phyloP scores from a whole-genome alignment of 192 early-diverging fungal species.

The Spinellus fusiger region DNA sequence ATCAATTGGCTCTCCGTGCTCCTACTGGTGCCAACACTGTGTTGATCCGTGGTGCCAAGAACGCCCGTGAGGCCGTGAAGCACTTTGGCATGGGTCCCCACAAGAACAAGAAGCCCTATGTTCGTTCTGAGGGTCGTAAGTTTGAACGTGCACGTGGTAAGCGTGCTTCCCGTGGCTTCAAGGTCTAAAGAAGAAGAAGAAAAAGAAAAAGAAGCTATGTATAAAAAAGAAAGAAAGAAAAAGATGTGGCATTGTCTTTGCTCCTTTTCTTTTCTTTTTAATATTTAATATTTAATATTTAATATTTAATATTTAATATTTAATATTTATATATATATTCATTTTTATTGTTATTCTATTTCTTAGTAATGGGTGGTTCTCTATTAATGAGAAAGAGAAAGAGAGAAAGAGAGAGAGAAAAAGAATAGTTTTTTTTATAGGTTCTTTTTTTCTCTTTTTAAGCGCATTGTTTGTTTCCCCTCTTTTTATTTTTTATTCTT shows the following conservation, averaged over 20 bases:
- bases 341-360: too few relatives aligned
- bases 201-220: neutral
- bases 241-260: neutral
- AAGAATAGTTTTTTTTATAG: neutral
- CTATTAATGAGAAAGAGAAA: too few relatives aligned
- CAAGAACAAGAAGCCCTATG: slow-evolving; percentile 69
- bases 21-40: slow-evolving; percentile 94
- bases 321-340: too few relatives aligned
- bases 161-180: slow-evolving; percentile 98
- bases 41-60: slow-evolving; percentile 93
- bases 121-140: slow-evolving; percentile 99
- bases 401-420: neutral
- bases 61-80: slow-evolving; percentile 96
- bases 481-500: neutral
- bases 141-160: slow-evolving; percentile 99
- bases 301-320: neutral
- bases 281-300: neutral
- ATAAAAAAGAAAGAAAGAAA: slow-evolving; percentile 1
- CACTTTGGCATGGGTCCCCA: slow-evolving; percentile 84
- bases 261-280: neutral
- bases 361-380: too few relatives aligned
- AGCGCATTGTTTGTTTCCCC: neutral
- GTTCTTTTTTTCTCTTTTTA: neutral
- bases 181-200: slow-evolving; percentile 53
- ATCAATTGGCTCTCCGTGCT: slow-evolving; percentile 97